Evolutionary conservation across 225 moss, liverwort and hornwort genomes (phyloP), one percentile per base, ranked within the genome.

Genomic region (Bryoerythrophyllum caledonicum): DNA sequence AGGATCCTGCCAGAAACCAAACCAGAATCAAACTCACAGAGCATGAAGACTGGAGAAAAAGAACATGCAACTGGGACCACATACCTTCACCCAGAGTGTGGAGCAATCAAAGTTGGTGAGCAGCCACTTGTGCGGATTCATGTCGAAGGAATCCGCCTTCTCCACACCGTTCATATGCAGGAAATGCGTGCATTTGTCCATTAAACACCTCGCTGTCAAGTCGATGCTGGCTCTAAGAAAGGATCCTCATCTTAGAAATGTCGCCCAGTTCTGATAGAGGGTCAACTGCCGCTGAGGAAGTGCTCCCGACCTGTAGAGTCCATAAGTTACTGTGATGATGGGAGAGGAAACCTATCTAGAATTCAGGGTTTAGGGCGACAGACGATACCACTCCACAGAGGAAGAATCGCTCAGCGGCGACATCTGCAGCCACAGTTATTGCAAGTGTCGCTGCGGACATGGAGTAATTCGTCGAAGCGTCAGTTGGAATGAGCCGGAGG

Each of bases 91-190:
- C 93, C 91, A 96, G 5, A 96, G 81, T 24, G 91, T 82, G 20
- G 89, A 93, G 79, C 96, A 96, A 85, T 96, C 93, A 52, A 93
- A 96, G 56, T 90, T 96, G 41, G 91, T 90, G 30, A 96, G 89
- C 26, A 96, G 86, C 93, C 92, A 93, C 70, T 90, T 93, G 74
- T 96, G 96, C 11, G 91, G 87, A 68, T 96, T 96, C 89, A 92
- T 91, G 63, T 82, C 48, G 25, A 82, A 89, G 9, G 93, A 93
- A 74, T 96, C 83, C 9, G 93, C 90, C 79, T 87, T 90, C 49
- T 96, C 91, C 19, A 93, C 71, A 19, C 96, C 90, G 53, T 90
- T 85, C 65, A 95, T 74, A 79, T 74, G 52, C 32, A 5, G 32
- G 4, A 32, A 1, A 32, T 32, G 32, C 32, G 5, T 5, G 32